phyloP scores from a whole-genome alignment of 2,329 filamentous ascomycete genomes.

The Trichothecium roseum region DNA sequence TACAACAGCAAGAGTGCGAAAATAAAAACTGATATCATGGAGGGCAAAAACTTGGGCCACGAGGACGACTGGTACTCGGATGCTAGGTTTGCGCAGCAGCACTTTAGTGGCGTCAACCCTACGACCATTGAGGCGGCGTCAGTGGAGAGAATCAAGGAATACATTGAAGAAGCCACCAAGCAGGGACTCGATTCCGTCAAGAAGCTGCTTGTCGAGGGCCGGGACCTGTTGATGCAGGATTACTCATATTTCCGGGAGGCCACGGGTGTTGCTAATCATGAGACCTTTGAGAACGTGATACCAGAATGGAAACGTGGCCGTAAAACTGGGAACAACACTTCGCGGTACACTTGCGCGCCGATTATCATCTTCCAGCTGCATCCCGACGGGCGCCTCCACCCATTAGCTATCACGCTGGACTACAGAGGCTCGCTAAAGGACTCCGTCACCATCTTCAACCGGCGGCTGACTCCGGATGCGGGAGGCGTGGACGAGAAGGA shows the following conservation, averaged over 20 bases:
- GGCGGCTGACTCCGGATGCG: slow-evolving; percentile 21
- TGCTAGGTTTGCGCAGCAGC: slow-evolving; percentile 32
- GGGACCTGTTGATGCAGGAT: slow-evolving; percentile 29
- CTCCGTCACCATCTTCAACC: slow-evolving; percentile 40
- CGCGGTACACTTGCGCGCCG: slow-evolving; percentile 26
- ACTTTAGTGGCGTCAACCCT: slow-evolving; percentile 32
- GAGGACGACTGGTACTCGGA: slow-evolving; percentile 31
- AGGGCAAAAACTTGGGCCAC: slow-evolving; percentile 20
- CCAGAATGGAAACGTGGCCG: slow-evolving; percentile 15
- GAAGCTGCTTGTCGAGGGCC: slow-evolving; percentile 15
- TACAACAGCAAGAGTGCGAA: not conserved
- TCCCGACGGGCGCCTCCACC: slow-evolving; percentile 33
- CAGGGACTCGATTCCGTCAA: slow-evolving; percentile 21
- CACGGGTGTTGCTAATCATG: slow-evolving; percentile 15
- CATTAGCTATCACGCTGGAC: slow-evolving; percentile 36
- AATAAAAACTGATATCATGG: slow-evolving; percentile 16
- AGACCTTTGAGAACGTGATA: slow-evolving; percentile 15
- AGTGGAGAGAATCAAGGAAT: slow-evolving; percentile 19
- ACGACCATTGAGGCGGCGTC: slow-evolving; percentile 31
- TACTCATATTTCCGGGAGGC: slow-evolving; percentile 31
- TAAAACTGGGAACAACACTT: slow-evolving; percentile 24
- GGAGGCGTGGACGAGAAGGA: slow-evolving; percentile 13
- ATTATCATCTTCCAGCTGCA: slow-evolving; percentile 32
- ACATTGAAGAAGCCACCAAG: slow-evolving; percentile 20
- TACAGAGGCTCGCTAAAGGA: slow-evolving; percentile 29